Percentiles rank a stretch among this genome's conserved stretches.
Evolutionary conservation across 1,139 yeast genomes (phyloP).

Genomic region (Citeromyces hawaiiensis): DNA sequence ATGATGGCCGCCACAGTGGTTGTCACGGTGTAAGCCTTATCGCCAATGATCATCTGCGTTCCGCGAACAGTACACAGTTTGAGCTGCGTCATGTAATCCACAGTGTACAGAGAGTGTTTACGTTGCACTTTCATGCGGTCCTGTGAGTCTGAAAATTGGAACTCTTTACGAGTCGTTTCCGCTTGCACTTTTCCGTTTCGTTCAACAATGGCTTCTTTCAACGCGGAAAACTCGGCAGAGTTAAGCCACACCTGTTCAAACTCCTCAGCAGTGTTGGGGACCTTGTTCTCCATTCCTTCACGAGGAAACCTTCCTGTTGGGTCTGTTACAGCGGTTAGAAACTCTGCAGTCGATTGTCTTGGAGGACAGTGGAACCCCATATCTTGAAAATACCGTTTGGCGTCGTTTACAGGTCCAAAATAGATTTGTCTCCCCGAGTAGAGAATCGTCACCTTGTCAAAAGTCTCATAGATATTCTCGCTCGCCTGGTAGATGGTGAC

Average conservation of each 20-base stretch:
- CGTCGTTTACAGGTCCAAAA: constrained; percentile 49
- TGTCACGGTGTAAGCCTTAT: constrained; percentile 33
- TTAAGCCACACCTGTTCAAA: constrained; percentile 31
- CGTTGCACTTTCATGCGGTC: constrained; percentile 25
- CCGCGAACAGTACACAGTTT: constrained; percentile 32
- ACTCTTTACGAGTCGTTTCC: constrained; percentile 23
- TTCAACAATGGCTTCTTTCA: constrained; percentile 18
- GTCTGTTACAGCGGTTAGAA: constrained; percentile 63
- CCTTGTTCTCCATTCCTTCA: constrained; percentile 30
- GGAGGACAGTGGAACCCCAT: constrained; percentile 64
- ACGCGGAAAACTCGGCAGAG: constrained; percentile 22
- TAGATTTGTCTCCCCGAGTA: constrained; percentile 72
- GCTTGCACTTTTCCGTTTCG: constrained; percentile 15
- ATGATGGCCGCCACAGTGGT: constrained; percentile 30
- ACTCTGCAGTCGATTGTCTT: constrained; percentile 79
- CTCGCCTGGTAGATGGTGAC: constrained; percentile 80
- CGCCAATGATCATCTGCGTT: constrained; percentile 35
- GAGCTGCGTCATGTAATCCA: constrained; percentile 31
- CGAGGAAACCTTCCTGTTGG: constrained; percentile 50
- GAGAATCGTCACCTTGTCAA: constrained; percentile 61
- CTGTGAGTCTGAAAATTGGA: constrained; percentile 23
- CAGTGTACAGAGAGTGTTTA: constrained; percentile 27
- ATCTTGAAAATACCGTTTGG: constrained; percentile 42
- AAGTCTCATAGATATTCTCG: constrained; percentile 62
- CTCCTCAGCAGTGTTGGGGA: constrained; percentile 24